Conservation (phyloP, 164 flowering plant genomes). For the Umbilicus rupestris region DNA sequence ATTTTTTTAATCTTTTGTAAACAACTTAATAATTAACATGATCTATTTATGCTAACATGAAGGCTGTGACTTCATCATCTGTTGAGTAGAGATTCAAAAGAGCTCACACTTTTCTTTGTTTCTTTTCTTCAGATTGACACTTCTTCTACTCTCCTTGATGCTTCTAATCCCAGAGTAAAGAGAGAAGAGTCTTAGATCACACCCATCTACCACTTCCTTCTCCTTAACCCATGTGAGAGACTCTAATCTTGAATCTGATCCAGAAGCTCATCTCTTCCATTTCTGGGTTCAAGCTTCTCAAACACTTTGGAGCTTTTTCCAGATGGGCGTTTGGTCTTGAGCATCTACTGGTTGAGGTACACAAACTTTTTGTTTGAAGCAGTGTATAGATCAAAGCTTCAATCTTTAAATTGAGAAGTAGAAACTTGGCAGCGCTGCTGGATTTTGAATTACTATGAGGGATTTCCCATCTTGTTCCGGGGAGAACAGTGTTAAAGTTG, state of each 20-base stretch:
- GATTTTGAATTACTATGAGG: slow-evolving; percentile 23
- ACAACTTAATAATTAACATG: not conserved
- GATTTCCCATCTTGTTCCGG: slow-evolving; percentile 56
- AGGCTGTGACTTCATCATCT: not conserved
- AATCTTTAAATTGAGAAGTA: not conserved
- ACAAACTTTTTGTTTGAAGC: not conserved
- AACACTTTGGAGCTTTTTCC: no score
- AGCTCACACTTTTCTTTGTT: not conserved
- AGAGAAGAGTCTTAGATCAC: not conserved
- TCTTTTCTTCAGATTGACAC: not conserved
- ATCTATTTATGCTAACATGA: not conserved
- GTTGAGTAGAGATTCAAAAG: slow-evolving; percentile 1
- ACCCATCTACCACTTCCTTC: not conserved
- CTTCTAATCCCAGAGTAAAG: not conserved
- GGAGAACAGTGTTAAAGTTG: slow-evolving; percentile 45
- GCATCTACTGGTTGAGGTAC: not conserved
- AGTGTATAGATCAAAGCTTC: not conserved
- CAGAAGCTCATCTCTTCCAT: not conserved
- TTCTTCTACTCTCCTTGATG: not conserved
- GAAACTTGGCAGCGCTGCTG: not conserved
- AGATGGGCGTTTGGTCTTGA: not conserved
- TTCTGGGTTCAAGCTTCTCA: not conserved
- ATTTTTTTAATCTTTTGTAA: not conserved
- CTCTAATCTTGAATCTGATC: not conserved
- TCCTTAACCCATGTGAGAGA: not conserved